These are phyloP conservation scores for Trifolium dubium DNA, from an alignment of 306 rosid species.

Conservation along the genomic window DNA sequence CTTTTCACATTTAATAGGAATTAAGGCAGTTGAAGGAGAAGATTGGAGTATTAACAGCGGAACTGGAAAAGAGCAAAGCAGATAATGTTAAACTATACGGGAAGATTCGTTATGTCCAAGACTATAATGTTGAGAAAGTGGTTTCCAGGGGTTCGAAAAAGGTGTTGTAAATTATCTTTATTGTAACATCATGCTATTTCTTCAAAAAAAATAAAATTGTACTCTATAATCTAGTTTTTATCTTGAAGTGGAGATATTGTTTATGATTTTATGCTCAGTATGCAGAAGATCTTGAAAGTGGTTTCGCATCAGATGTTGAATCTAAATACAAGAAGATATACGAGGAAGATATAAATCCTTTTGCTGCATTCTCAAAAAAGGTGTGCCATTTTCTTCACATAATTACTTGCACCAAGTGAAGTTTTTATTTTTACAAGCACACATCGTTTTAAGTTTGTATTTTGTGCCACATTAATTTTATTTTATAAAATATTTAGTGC, in stretches of 20 bases:
- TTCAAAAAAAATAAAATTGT: not conserved
- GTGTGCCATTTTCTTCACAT: slow-evolving; percentile 43
- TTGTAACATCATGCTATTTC: slow-evolving; percentile 8
- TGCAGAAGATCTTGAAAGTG: slow-evolving; percentile 95
- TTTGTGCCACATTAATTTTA: not conserved
- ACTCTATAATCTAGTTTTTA: not conserved
- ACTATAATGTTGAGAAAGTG: slow-evolving; percentile 91
- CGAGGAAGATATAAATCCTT: slow-evolving; percentile 97
- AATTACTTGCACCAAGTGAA: slow-evolving; percentile 29
- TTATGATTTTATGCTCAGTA: slow-evolving; percentile 57
- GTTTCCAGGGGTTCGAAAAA: slow-evolving; percentile 93
- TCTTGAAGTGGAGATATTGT: slow-evolving; percentile 25
- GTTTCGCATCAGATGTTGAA: slow-evolving; percentile 93
- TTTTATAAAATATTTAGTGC: not conserved
- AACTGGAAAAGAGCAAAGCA: slow-evolving; percentile 87
- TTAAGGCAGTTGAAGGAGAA: slow-evolving; percentile 90
- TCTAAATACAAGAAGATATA: slow-evolving; percentile 97
- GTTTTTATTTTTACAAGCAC: slow-evolving; percentile 11
- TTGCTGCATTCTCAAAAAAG: slow-evolving; percentile 99
- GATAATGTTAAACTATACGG: slow-evolving; percentile 98
- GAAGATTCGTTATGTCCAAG: slow-evolving; percentile 97
- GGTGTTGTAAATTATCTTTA: slow-evolving; percentile 54
- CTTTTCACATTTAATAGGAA: slow-evolving; percentile 64
- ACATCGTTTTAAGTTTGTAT: slow-evolving; percentile 29
- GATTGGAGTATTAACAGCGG: slow-evolving; percentile 74